phyloP scores from a whole-genome alignment of 441 rosid species.

The Populus hybrid region DNA sequence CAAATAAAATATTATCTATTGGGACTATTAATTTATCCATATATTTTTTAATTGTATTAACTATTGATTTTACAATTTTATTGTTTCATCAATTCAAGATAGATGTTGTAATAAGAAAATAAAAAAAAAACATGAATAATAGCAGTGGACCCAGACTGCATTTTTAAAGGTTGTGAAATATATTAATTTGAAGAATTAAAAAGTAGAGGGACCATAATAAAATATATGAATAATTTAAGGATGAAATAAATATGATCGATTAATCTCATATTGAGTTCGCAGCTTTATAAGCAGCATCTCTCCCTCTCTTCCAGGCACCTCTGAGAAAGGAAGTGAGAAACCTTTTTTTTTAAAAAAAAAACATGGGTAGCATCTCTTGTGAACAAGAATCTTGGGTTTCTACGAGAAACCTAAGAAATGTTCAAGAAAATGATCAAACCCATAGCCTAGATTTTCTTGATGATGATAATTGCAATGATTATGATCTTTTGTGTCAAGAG shows the following conservation, averaged over 20 bases:
- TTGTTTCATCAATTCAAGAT: not conserved
- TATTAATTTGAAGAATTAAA: too few relatives aligned
- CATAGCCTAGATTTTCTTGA: not conserved
- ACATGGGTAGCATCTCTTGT: slow-evolving; percentile 5
- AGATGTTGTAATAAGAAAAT: not conserved
- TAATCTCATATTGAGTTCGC: not conserved
- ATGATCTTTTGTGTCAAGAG: not conserved
- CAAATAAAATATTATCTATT: too few relatives aligned
- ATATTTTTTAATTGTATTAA: not conserved
- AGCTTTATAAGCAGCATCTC: not conserved
- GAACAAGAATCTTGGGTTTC: slow-evolving; percentile 18
- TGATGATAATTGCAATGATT: not conserved
- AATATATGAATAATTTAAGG: not conserved
- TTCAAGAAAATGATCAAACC: not conserved
- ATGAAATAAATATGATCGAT: not conserved
- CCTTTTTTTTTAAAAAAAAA: not conserved
- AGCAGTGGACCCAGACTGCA: not conserved
- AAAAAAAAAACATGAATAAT: not conserved
- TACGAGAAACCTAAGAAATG: not conserved
- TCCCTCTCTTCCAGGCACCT: not conserved
- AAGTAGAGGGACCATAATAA: not conserved
- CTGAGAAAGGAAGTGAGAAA: not conserved
- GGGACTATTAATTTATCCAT: too few relatives aligned
- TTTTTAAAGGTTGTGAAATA: not conserved
- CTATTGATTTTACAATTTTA: not conserved